Conservation (phyloP, 2,329 filamentous ascomycete genomes). For the Raffaelea arxii region DNA sequence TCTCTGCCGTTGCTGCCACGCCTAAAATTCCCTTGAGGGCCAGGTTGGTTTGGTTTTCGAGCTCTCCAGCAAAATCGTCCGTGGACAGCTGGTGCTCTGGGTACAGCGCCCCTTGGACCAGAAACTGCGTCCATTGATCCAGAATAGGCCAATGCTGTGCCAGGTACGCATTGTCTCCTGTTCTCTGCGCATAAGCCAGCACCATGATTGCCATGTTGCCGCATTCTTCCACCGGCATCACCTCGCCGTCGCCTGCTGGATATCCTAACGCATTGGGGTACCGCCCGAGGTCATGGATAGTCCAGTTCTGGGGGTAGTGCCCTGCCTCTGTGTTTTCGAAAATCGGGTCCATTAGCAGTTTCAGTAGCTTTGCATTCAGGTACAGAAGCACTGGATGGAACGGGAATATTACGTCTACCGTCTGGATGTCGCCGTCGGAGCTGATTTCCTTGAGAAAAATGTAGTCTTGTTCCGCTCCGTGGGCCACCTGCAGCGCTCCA, state of each 20-base stretch:
- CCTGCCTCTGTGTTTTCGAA: conserved; percentile 71
- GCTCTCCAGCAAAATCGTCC: conserved; percentile 68
- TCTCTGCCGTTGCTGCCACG: conserved; percentile 66
- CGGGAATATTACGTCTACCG: conserved; percentile 79
- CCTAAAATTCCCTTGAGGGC: conserved; percentile 70
- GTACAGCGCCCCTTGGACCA: conserved; percentile 59
- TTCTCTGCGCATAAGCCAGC: conserved; percentile 45
- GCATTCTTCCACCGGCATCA: conserved; percentile 65
- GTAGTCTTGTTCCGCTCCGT: conserved; percentile 58
- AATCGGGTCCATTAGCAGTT: conserved; percentile 66
- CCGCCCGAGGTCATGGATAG: conserved; percentile 65
- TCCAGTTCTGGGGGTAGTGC: conserved; percentile 70
- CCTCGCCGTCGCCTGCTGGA: conserved; percentile 56
- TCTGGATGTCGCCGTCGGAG: conserved; percentile 78
- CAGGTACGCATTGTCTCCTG: conserved; percentile 33
- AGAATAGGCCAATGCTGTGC: conserved; percentile 60
- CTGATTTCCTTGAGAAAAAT: conserved; percentile 86
- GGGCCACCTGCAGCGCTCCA: conserved; percentile 64
- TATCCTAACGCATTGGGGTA: conserved; percentile 67
- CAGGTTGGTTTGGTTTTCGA: conserved; percentile 65
- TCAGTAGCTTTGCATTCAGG: conserved; percentile 68
- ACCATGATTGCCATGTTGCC: conserved; percentile 66
- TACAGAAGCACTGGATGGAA: conserved; percentile 77
- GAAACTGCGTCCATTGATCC: conserved; percentile 62
- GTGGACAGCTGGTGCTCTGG: conserved; percentile 66